A percentile compares a stretch with the other conserved stretches of the same genome.
phyloP scores from a whole-genome alignment of 768 basidiomycete species.

The Rubroboletus satanas region DNA sequence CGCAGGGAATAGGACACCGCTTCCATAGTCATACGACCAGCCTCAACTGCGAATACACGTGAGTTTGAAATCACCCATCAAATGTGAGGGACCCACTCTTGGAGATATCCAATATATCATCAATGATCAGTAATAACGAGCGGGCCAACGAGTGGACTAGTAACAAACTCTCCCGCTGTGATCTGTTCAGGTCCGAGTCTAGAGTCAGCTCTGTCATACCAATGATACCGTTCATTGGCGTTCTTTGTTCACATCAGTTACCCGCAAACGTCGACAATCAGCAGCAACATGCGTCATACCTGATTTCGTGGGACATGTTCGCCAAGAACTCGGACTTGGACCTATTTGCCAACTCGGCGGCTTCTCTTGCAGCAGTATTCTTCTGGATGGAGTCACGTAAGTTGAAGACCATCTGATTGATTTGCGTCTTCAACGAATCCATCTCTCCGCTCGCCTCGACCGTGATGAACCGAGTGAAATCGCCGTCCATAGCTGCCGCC shows the following conservation, averaged over 20 bases:
- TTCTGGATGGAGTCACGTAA: slow-evolving; percentile 96
- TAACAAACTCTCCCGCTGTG: slow-evolving; percentile 91
- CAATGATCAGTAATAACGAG: slow-evolving; percentile 92
- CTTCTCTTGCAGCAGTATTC: slow-evolving; percentile 96
- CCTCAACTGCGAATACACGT: slow-evolving; percentile 66
- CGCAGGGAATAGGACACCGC: slow-evolving; percentile 96
- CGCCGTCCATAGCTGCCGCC: slow-evolving; percentile 97
- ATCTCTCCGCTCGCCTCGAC: slow-evolving; percentile 98
- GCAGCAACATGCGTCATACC: slow-evolving; percentile 47
- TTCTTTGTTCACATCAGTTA: slow-evolving; percentile 46
- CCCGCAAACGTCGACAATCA: background rate
- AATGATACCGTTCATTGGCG: slow-evolving; percentile 99
- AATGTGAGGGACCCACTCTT: slow-evolving; percentile 73
- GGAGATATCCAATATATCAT: slow-evolving; percentile 98
- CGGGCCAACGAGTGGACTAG: slow-evolving; percentile 94
- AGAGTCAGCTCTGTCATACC: slow-evolving; percentile 99
- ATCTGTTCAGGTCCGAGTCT: slow-evolving; percentile 91
- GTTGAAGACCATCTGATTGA: slow-evolving; percentile 99
- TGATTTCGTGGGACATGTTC: slow-evolving; percentile 96
- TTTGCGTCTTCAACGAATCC: slow-evolving; percentile 98
- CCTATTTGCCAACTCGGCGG: slow-evolving; percentile 96
- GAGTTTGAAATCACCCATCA: background rate
- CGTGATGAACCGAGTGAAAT: slow-evolving; percentile 98
- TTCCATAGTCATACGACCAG: slow-evolving; percentile 99
- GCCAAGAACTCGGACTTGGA: slow-evolving; percentile 98